Evolutionary conservation across 2,329 filamentous ascomycete species (phyloP), one percentile per base, ranked within the genome.

Genomic region (Epichloe festucae): DNA sequence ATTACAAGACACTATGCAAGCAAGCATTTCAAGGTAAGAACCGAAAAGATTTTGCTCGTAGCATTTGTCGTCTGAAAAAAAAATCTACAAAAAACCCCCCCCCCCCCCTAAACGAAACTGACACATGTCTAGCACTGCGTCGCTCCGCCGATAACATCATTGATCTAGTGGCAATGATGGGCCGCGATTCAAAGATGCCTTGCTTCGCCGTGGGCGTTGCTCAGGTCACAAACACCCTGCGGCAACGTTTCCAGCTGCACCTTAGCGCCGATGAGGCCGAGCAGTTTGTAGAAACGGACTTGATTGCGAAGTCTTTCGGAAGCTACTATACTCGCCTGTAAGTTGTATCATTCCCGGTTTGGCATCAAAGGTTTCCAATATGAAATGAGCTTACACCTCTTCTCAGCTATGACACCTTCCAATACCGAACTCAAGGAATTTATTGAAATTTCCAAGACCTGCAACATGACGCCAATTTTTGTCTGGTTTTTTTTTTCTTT

Each of bases 241-340:
- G 86, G 36, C 84, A 86, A 59, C 76, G 87, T 34, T 89, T 93
- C 65, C 87, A 90, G 71, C 72, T 91, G 53, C 87, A 93, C 65
- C 75, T 91, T 57, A 90, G 86, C 59, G 84, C 84, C 50, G 85
- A 90, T 56, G 87, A 90, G 64, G 87, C 87, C 4, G 84, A 89
- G 66, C 77, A 77, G 43, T 91, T 87, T 70, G 87, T 93, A 17
- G 87, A 93, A 64, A 83, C 76, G 38, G 87, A 90, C 63, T 69
- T 93, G 61, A 78, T 93, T 59, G 81, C 74, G 56, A 93, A 93
- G 75, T 88, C 85, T 57, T 77, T 87, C 59, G 87, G 87, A 56
- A 91, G 87, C 67, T 93, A 93, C 70, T 91, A 90, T 66, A 91
- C 87, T 64, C 79, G 87, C 72, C 77, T 90, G 82, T 89, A 71